These are phyloP conservation scores for Pelagomonas calceolata DNA, from an alignment of 108 stramenopile species.

Conservation along the genomic window DNA sequence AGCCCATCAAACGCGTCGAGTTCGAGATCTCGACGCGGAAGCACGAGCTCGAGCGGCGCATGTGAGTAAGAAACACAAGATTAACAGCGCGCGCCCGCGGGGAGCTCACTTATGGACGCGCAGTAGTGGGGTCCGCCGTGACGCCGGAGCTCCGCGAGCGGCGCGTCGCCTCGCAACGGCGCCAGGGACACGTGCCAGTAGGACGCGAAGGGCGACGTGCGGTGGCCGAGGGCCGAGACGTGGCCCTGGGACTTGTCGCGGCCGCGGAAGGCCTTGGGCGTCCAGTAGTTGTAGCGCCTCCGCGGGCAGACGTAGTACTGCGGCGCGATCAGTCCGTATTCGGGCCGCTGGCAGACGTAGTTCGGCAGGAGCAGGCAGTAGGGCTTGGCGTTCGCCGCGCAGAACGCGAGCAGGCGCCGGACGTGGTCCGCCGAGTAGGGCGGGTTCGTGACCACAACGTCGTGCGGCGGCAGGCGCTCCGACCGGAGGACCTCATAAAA, in stretches of 20 bases:
- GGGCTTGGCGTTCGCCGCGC: conserved; percentile 33
- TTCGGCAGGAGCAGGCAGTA: conserved; percentile 66
- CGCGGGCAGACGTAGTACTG: conserved; percentile 71
- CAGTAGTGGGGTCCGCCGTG: too few relatives aligned
- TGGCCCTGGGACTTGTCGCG: conserved; percentile 66
- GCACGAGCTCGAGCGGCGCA: too few relatives aligned
- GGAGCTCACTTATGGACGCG: too few relatives aligned
- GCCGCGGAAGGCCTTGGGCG: conserved; percentile 64
- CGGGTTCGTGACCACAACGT: conserved; percentile 88
- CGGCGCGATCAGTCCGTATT: conserved; percentile 24
- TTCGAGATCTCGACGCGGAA: too few relatives aligned
- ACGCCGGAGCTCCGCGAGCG: too few relatives aligned
- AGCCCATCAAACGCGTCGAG: too few relatives aligned
- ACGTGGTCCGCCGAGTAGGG: conserved; percentile 89
- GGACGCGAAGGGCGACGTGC: conserved; percentile 68
- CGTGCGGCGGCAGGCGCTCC: conserved; percentile 50
- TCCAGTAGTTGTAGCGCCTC: conserved; percentile 72
- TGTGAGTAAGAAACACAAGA: too few relatives aligned
- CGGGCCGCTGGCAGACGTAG: conserved; percentile 71
- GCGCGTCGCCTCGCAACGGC: too few relatives aligned
- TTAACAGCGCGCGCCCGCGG: too few relatives aligned
- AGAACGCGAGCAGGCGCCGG: conserved; percentile 57
- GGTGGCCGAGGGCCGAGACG: conserved; percentile 34
- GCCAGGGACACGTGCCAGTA: conserved; percentile 59
- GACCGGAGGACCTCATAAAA: conserved; percentile 27